These are phyloP conservation scores for Cardamine chenopodiifolia DNA, from an alignment of 345 rosid genomes.

Conservation along the genomic window DNA sequence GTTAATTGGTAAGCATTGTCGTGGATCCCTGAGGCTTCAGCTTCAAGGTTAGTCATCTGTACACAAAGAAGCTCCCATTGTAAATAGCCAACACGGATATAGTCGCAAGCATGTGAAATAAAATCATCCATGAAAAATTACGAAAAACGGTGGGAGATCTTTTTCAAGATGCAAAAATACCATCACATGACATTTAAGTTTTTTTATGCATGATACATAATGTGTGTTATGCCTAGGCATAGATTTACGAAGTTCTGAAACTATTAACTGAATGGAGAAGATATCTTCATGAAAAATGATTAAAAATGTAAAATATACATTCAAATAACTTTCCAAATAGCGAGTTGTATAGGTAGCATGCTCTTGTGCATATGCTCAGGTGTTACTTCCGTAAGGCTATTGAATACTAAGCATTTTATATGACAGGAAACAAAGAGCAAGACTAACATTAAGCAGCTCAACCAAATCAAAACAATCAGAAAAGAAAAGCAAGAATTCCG, in stretches of 20 bases:
- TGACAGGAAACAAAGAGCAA: constrained; percentile 2
- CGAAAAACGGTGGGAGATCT: no score
- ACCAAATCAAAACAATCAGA: neutral
- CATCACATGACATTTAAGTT: constrained; percentile 15
- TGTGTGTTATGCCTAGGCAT: neutral
- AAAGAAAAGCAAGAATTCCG: constrained; percentile 3
- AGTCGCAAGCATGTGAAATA: constrained; percentile 13
- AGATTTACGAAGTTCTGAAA: constrained; percentile 4
- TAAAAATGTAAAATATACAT: neutral
- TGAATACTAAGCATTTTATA: neutral
- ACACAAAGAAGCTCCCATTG: constrained; percentile 19
- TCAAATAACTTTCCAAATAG: neutral
- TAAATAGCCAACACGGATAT: constrained; percentile 14
- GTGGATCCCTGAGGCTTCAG: constrained; percentile 72
- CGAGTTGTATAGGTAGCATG: constrained; percentile 4
- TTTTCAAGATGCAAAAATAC: no score
- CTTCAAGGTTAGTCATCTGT: constrained; percentile 84
- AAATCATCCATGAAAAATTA: no score
- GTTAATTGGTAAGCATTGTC: constrained; percentile 64
- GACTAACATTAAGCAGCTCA: constrained; percentile 8
- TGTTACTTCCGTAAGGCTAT: neutral
- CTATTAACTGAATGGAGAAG: neutral
- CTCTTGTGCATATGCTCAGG: constrained; percentile 2
- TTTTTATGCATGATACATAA: neutral
- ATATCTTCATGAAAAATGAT: constrained; percentile 1